A percentile compares a stretch with the other conserved stretches of the same genome.
phyloP scores from a whole-genome alignment of 106 monocot species.

The Cymbidium sinense region DNA sequence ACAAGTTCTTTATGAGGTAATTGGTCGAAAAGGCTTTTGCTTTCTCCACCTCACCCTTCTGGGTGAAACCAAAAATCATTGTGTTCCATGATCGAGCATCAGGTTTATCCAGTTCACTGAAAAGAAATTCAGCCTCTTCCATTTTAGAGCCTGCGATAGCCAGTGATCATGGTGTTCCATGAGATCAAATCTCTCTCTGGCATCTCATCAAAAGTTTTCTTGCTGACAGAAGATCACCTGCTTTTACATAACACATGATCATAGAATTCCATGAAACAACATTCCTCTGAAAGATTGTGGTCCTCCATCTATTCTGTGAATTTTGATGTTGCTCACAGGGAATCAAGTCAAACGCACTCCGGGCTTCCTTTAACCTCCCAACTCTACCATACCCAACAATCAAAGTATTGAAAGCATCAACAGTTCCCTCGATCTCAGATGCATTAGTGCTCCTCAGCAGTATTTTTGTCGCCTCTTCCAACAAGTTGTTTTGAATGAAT shows the following conservation, averaged over 20 bases:
- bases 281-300: conserved; percentile 32
- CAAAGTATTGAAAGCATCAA: conserved; percentile 75
- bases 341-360: conserved; percentile 48
- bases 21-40: conserved; percentile 45
- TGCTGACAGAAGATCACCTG: conserved; percentile 39
- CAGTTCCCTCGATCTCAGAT: conserved; percentile 15
- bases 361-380: conserved; percentile 49
- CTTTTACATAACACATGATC: conserved; percentile 78
- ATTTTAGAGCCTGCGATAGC: conserved; percentile 33
- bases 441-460: conserved; percentile 13
- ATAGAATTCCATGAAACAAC: conserved; percentile 85
- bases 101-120: conserved; percentile 33
- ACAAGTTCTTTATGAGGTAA: conserved; percentile 47
- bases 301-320: neutral
- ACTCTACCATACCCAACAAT: conserved; percentile 56
- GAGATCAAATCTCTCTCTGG: conserved; percentile 52
- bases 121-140: conserved; percentile 52
- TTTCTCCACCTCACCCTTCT: conserved; percentile 36
- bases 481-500: conserved; percentile 32
- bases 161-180: conserved; percentile 90
- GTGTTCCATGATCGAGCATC: conserved; percentile 66
- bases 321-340: conserved; percentile 5
- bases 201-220: conserved; percentile 74
- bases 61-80: conserved; percentile 60
- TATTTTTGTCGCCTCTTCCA: conserved; percentile 47